These are phyloP conservation scores for Nicotiana obtusifolia DNA, from an alignment of 257 asterid species.

Conservation along the genomic window DNA sequence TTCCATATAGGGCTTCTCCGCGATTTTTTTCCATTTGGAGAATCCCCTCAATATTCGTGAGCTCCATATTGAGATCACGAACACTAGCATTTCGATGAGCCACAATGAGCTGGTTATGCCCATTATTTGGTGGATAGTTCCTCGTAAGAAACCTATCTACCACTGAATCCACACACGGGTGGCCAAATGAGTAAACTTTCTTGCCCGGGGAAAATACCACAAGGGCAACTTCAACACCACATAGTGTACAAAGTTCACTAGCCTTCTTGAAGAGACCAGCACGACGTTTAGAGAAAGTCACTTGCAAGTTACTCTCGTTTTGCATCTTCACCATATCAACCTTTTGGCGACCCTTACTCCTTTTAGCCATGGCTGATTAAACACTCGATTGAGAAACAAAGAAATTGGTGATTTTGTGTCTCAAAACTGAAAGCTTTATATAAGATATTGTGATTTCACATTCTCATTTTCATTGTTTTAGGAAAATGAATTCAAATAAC, in stretches of 20 bases:
- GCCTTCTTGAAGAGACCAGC: slow-evolving; percentile 72
- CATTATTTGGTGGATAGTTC: not conserved
- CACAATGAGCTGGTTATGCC: slow-evolving; percentile 23
- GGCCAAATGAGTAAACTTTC: slow-evolving; percentile 51
- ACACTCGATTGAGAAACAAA: not conserved
- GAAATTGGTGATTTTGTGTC: not conserved
- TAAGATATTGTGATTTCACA: not conserved
- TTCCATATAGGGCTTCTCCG: slow-evolving; percentile 18
- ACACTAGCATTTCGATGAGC: slow-evolving; percentile 39
- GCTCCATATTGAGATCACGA: slow-evolving; percentile 36
- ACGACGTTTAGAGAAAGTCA: slow-evolving; percentile 66
- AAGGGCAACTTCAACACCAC: slow-evolving; percentile 43
- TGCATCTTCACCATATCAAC: slow-evolving; percentile 51
- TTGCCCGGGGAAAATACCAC: slow-evolving; percentile 52
- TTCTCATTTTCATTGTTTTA: not conserved
- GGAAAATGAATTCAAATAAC: not conserved
- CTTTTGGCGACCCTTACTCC: slow-evolving; percentile 51
- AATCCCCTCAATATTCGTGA: slow-evolving; percentile 25
- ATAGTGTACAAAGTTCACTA: slow-evolving; percentile 64
- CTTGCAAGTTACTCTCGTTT: slow-evolving; percentile 51
- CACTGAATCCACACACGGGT: slow-evolving; percentile 39
- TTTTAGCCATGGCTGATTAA: slow-evolving; percentile 11
- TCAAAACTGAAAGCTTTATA: not conserved
- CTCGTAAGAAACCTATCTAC: slow-evolving; percentile 16
- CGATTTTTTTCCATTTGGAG: slow-evolving; percentile 23